phyloP scores from a whole-genome alignment of 192 early-diverging fungal species.

The Backusella sp. region DNA sequence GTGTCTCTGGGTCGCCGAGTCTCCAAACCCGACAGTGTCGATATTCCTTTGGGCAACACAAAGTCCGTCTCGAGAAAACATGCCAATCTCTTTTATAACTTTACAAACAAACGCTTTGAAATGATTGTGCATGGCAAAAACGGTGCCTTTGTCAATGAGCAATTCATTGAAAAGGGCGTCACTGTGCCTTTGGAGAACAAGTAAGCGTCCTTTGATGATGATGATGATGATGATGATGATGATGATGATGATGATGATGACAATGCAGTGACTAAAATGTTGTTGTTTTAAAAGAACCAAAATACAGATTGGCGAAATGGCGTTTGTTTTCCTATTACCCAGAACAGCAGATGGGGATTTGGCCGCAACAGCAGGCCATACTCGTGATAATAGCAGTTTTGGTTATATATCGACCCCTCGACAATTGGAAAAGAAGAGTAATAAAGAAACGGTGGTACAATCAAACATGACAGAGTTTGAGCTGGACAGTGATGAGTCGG shows the following conservation, averaged over 20 bases:
- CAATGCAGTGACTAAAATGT: too few species aligned
- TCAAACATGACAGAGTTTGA: neutral
- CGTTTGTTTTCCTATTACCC: constrained; percentile 79
- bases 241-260: too few species aligned
- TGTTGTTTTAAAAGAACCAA: constrained; percentile 48
- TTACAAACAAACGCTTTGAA: constrained; percentile 77
- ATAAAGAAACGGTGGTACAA: neutral
- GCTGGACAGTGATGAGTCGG: constrained; percentile 12
- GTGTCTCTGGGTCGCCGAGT: constrained; percentile 76
- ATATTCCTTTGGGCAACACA: constrained; percentile 81
- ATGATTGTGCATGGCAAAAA: constrained; percentile 87
- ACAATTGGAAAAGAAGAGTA: constrained; percentile 23
- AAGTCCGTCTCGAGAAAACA: constrained; percentile 88
- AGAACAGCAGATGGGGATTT: constrained; percentile 39
- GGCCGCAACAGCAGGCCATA: constrained; percentile 27
- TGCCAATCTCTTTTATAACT: constrained; percentile 85
- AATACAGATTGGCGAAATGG: constrained; percentile 83
- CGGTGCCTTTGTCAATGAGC: constrained; percentile 84
- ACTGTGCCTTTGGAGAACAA: constrained; percentile 64
- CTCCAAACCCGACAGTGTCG: constrained; percentile 64
- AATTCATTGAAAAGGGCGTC: constrained; percentile 67
- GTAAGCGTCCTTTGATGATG: constrained; percentile 24
- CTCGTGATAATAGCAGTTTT: constrained; percentile 12
- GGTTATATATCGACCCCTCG: constrained; percentile 36
- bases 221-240: too few species aligned